Percentiles rank a stretch among this genome's conserved stretches.
Evolutionary conservation across 768 basidiomycete species (phyloP).

Genomic region (Rhodocollybia butyracea): DNA sequence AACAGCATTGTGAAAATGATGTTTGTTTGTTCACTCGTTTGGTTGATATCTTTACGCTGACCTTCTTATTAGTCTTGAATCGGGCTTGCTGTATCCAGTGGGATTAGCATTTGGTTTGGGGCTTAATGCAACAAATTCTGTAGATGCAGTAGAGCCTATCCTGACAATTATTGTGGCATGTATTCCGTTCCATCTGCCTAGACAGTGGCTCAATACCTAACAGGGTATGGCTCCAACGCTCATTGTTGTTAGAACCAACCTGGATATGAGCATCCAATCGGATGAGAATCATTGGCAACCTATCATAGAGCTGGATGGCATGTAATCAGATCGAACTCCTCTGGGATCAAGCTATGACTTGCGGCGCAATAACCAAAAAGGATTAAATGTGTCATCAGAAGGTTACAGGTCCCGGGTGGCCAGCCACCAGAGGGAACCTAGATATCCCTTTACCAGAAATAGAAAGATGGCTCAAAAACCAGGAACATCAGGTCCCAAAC

Average conservation of each 20-base stretch:
- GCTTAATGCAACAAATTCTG: not conserved
- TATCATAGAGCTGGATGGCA: no score
- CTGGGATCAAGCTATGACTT: not conserved
- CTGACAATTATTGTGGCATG: not conserved
- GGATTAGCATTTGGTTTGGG: not conserved
- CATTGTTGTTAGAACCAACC: not conserved
- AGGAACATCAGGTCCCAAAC: no score
- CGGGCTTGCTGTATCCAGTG: not conserved
- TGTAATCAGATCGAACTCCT: not conserved
- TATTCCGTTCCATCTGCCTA: not conserved
- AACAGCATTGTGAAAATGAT: not conserved
- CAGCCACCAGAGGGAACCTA: not conserved
- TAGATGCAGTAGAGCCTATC: not conserved
- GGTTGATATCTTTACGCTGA: not conserved
- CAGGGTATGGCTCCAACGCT: conserved; percentile 1
- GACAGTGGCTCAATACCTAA: not conserved
- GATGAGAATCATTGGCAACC: not conserved
- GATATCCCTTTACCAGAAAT: no score
- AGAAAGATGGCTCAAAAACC: not conserved
- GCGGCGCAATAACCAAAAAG: not conserved
- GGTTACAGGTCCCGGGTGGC: not conserved
- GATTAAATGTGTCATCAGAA: not conserved
- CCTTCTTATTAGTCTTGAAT: not conserved
- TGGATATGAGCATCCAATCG: not conserved
- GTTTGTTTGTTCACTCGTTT: not conserved